phyloP scores from a whole-genome alignment of 2,329 filamentous ascomycete genomes.

The Penicillium sp. region DNA sequence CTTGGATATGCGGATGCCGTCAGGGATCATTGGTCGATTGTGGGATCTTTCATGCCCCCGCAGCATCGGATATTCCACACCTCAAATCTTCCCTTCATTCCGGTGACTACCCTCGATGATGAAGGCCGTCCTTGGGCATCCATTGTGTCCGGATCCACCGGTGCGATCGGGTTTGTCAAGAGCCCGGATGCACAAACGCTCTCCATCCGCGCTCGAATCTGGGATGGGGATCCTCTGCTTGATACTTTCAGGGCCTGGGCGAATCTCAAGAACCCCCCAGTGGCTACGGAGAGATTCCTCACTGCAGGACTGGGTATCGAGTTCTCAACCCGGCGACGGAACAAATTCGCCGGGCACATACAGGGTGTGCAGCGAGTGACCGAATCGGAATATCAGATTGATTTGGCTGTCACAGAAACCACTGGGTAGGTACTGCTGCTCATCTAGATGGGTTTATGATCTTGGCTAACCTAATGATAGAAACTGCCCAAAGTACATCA shows the following conservation, averaged over 20 bases:
- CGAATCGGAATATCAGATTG: slow-evolving; percentile 8
- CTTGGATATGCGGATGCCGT: slow-evolving; percentile 24
- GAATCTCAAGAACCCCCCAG: neutral
- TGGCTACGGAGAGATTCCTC: slow-evolving; percentile 12
- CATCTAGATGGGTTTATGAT: neutral
- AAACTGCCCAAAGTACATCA: slow-evolving; percentile 25
- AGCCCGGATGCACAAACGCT: slow-evolving; percentile 14
- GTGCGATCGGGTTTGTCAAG: slow-evolving; percentile 23
- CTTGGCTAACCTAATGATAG: neutral
- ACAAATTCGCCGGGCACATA: slow-evolving; percentile 26
- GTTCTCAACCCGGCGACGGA: slow-evolving; percentile 25
- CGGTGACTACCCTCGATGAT: slow-evolving; percentile 23
- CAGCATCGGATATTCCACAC: slow-evolving; percentile 29
- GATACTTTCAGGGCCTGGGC: slow-evolving; percentile 6
- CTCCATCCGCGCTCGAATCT: slow-evolving; percentile 6
- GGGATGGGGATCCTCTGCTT: slow-evolving; percentile 19
- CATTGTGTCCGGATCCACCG: slow-evolving; percentile 22
- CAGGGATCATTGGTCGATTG: slow-evolving; percentile 15
- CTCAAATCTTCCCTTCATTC: slow-evolving; percentile 26
- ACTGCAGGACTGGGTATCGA: slow-evolving; percentile 27
- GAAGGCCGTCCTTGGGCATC: slow-evolving; percentile 25
- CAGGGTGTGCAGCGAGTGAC: neutral
- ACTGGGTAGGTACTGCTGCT: slow-evolving; percentile 11
- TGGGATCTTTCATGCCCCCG: slow-evolving; percentile 20
- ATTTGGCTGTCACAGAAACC: slow-evolving; percentile 14